Evolutionary conservation across 345 rosid genomes (phyloP).

Genomic region (Syzygium oleosum): DNA sequence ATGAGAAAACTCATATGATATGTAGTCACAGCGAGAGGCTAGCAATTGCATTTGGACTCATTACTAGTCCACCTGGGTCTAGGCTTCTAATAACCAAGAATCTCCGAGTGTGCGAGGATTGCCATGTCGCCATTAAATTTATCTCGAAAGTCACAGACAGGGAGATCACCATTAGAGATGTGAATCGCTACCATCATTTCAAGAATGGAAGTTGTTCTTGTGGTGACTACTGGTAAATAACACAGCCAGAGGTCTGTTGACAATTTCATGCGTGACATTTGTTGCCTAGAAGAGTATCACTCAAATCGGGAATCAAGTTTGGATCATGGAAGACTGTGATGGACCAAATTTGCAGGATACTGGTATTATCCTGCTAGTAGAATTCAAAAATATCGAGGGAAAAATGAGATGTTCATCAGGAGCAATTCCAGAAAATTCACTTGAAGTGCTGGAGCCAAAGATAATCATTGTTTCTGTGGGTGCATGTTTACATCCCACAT

Average conservation of each 20-base stretch:
- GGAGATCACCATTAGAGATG: slow-evolving; percentile 30
- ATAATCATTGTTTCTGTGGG: neutral
- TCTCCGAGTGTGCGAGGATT: slow-evolving; percentile 31
- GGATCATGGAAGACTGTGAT: neutral
- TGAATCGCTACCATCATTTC: slow-evolving; percentile 31
- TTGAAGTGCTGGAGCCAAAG: neutral
- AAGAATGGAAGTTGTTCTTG: slow-evolving; percentile 26
- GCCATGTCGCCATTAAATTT: slow-evolving; percentile 29
- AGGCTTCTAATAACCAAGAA: slow-evolving; percentile 28
- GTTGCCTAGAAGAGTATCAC: neutral
- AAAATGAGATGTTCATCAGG: neutral
- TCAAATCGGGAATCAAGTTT: neutral
- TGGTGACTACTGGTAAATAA: slow-evolving; percentile 26
- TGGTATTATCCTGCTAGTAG: neutral
- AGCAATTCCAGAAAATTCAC: neutral
- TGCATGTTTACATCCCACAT: neutral
- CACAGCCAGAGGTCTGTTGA: neutral
- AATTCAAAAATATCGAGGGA: neutral
- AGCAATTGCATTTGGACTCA: slow-evolving; percentile 32
- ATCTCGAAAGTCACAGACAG: slow-evolving; percentile 24
- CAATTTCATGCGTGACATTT: neutral
- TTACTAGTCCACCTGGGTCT: slow-evolving; percentile 17
- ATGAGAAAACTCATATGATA: slow-evolving; percentile 22
- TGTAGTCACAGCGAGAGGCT: slow-evolving; percentile 29
- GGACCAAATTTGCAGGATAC: neutral